A percentile compares a stretch with the other conserved stretches of the same genome.
phyloP scores from a whole-genome alignment of 495 filamentous ascomycete genomes.

The Penicillium diatomitis region DNA sequence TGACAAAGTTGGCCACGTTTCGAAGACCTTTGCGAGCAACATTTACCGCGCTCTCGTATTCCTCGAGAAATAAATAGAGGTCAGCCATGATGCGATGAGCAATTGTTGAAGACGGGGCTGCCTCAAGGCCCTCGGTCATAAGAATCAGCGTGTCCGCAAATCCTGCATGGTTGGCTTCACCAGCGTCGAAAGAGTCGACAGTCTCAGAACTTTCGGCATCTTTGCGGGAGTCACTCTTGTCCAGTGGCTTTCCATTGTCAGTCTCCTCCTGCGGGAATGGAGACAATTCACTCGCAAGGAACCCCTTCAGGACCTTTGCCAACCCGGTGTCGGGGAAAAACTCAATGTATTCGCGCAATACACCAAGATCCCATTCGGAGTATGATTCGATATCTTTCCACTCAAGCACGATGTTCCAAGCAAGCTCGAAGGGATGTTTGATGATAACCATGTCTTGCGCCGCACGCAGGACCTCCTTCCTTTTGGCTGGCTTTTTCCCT shows the following conservation, averaged over 20 bases:
- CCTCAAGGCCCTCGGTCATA: conserved; percentile 75
- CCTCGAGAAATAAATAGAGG: conserved; percentile 76
- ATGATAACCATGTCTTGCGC: conserved; percentile 92
- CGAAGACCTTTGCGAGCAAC: conserved; percentile 62
- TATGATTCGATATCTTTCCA: conserved; percentile 74
- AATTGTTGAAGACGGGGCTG: conserved; percentile 61
- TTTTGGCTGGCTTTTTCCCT: conserved; percentile 57
- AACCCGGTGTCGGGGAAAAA: conserved; percentile 83
- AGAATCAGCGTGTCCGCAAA: conserved; percentile 66
- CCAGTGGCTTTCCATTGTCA: conserved; percentile 25
- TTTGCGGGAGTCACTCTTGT: neutral
- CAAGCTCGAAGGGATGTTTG: conserved; percentile 80
- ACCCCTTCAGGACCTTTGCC: conserved; percentile 68
- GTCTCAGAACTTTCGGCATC: conserved; percentile 16
- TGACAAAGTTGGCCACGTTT: conserved; percentile 48
- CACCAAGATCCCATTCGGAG: conserved; percentile 59
- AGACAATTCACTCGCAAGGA: conserved; percentile 72
- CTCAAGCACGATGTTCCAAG: conserved; percentile 83
- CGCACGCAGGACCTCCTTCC: conserved; percentile 58
- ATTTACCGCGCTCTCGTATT: conserved; percentile 77
- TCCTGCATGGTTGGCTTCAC: conserved; percentile 25
- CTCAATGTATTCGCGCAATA: conserved; percentile 67
- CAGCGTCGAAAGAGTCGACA: conserved; percentile 11
- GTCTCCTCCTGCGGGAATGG: conserved; percentile 50
- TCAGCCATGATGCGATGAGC: conserved; percentile 78